Conservation (phyloP, 805 yeast genomes). For the Ogataea nakhonphanomensis region DNA sequence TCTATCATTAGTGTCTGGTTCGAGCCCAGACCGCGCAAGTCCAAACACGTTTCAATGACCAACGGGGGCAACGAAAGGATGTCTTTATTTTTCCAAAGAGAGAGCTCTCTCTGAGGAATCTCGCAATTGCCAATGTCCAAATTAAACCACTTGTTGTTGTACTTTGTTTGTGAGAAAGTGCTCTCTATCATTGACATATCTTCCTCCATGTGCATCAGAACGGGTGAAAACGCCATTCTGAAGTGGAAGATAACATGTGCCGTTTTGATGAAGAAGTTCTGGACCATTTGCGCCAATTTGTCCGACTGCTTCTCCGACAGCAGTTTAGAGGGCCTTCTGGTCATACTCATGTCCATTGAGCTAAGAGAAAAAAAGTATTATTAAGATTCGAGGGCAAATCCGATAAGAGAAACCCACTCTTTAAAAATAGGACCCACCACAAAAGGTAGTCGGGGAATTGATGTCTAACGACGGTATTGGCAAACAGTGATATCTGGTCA, state of each 20-base stretch:
- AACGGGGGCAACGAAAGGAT: conserved; percentile 64
- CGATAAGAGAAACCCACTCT: conserved; percentile 5
- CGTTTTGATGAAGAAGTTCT: conserved; percentile 63
- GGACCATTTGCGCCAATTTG: conserved; percentile 31
- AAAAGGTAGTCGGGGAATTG: background rate
- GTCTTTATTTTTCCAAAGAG: conserved; percentile 54
- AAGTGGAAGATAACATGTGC: conserved; percentile 46
- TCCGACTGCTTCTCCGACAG: conserved; percentile 33
- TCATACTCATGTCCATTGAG: conserved; percentile 6
- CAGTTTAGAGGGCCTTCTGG: conserved; percentile 19
- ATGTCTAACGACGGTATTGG: background rate
- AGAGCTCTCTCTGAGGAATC: conserved; percentile 50
- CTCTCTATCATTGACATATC: conserved; percentile 7
- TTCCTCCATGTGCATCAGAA: conserved; percentile 18
- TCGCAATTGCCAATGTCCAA: conserved; percentile 41
- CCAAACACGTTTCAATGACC: conserved; percentile 70
- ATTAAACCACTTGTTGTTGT: conserved; percentile 65
- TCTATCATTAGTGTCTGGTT: conserved; percentile 25
- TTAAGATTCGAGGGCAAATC: conserved; percentile 11
- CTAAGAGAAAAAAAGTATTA: background rate
- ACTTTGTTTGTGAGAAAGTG: conserved; percentile 21
- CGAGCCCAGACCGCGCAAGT: conserved; percentile 24
- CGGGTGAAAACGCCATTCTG: conserved; percentile 17
- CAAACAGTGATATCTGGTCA: no score
- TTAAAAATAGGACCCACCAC: background rate